These are phyloP conservation scores for Paratinospora sagittata DNA, from an alignment of 164 flowering plant genomes.

Conservation along the genomic window DNA sequence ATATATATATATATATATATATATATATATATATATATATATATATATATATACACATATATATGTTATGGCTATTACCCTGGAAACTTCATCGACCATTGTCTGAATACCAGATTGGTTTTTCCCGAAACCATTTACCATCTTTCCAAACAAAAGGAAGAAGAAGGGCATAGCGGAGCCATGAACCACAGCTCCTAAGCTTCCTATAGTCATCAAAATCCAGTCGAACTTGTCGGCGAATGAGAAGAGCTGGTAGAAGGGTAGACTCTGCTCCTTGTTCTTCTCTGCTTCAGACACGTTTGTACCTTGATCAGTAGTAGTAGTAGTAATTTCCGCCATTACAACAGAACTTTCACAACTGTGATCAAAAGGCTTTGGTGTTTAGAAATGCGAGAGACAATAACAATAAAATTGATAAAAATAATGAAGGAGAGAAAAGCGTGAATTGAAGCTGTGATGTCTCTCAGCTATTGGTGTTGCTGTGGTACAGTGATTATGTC, in stretches of 20 bases:
- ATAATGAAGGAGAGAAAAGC: neutral
- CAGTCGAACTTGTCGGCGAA: conserved; percentile 80
- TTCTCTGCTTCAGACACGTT: too few species aligned
- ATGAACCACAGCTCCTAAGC: conserved; percentile 78
- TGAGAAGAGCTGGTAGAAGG: conserved; percentile 73
- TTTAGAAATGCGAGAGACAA: too few species aligned
- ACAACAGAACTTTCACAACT: too few species aligned
- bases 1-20: too few species aligned
- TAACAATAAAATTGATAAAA: too few species aligned
- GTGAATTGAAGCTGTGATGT: neutral
- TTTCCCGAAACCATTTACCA: conserved; percentile 90
- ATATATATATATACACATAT: too few species aligned
- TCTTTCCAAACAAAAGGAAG: conserved; percentile 77
- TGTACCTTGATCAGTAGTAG: neutral
- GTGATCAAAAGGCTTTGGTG: too few species aligned
- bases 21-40: too few species aligned
- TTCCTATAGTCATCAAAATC: conserved; percentile 60
- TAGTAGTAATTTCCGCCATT: neutral
- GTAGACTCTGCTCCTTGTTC: conserved; percentile 71
- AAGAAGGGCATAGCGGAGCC: conserved; percentile 95
- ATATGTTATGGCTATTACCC: too few species aligned
- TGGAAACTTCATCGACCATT: conserved; percentile 78
- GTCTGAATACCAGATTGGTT: conserved; percentile 66
- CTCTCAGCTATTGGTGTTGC: too few species aligned
- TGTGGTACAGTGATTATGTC: too few species aligned